Conservation (phyloP, 805 yeast species). For the Deakozyma indianensis region DNA sequence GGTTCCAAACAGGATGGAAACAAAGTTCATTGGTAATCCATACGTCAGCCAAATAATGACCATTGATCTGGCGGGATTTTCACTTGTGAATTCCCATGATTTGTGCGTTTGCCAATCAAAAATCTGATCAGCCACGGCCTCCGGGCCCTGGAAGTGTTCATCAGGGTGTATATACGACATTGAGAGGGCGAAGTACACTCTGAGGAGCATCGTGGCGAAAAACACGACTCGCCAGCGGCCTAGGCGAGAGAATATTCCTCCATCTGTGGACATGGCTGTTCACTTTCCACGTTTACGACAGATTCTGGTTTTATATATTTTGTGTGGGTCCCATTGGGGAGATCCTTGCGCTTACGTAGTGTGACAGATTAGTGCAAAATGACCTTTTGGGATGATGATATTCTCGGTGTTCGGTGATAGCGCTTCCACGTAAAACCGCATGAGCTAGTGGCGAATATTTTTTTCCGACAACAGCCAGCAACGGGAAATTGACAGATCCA, state of each 20-base stretch:
- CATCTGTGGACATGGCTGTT: neutral
- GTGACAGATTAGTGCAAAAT: too few relatives aligned
- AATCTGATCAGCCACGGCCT: slow-evolving; percentile 38
- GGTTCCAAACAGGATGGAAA: slow-evolving; percentile 20
- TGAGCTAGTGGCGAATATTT: too few relatives aligned
- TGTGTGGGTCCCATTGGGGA: too few relatives aligned
- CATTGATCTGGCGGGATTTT: slow-evolving; percentile 53
- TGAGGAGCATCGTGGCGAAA: slow-evolving; percentile 28
- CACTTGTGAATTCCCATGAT: slow-evolving; percentile 74
- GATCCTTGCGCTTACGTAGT: too few relatives aligned
- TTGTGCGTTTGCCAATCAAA: slow-evolving; percentile 31
- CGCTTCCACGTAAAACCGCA: too few relatives aligned
- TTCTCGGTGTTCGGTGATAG: too few relatives aligned
- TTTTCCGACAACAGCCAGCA: too few relatives aligned
- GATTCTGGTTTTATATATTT: too few relatives aligned
- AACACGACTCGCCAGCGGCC: slow-evolving; percentile 35
- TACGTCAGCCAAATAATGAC: slow-evolving; percentile 54
- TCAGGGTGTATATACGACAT: slow-evolving; percentile 93
- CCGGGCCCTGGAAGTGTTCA: slow-evolving; percentile 89
- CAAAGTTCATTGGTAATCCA: slow-evolving; percentile 42
- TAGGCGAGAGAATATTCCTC: neutral
- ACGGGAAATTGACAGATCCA: too few relatives aligned
- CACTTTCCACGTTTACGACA: too few relatives aligned
- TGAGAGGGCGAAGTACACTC: slow-evolving; percentile 46
- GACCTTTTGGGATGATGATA: too few relatives aligned